Evolutionary conservation across 2,329 filamentous ascomycete genomes (phyloP).

Genomic region (Saccharata proteae): DNA sequence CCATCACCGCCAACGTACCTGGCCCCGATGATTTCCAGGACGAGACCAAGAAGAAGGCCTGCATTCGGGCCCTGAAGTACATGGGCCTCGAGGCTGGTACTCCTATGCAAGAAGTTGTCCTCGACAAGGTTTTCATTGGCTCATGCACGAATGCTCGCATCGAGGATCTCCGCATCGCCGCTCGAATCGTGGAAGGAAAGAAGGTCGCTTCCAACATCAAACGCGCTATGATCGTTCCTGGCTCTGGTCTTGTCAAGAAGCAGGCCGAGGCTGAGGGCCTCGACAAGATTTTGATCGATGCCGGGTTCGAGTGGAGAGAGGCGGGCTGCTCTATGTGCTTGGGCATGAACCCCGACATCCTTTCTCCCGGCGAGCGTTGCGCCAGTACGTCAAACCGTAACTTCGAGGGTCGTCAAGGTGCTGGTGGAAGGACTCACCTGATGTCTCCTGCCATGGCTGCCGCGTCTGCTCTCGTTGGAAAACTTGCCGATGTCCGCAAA

Average conservation of each 20-base stretch:
- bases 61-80: slow-evolving; percentile 77
- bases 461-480: slow-evolving; percentile 77
- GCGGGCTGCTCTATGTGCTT: slow-evolving; percentile 98
- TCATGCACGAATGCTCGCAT: slow-evolving; percentile 97
- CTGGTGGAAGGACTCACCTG: slow-evolving; percentile 79
- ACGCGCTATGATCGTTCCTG: slow-evolving; percentile 91
- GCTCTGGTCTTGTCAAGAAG: slow-evolving; percentile 85
- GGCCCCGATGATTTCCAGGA: slow-evolving; percentile 77
- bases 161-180: slow-evolving; percentile 83
- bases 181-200: slow-evolving; percentile 73
- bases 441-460: slow-evolving; percentile 98
- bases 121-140: slow-evolving; percentile 97
- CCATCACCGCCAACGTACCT: slow-evolving; percentile 83
- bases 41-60: slow-evolving; percentile 67
- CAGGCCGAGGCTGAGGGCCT: slow-evolving; percentile 86
- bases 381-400: slow-evolving; percentile 95
- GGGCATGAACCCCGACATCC: slow-evolving; percentile 98
- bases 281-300: slow-evolving; percentile 81
- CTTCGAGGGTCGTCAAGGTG: slow-evolving; percentile 93
- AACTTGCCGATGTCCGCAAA: slow-evolving; percentile 82
- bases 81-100: slow-evolving; percentile 87
- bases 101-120: slow-evolving; percentile 75
- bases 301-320: slow-evolving; percentile 96
- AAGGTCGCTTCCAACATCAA: slow-evolving; percentile 82
- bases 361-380: slow-evolving; percentile 83